phyloP scores from a whole-genome alignment of 2,329 filamentous ascomycete species.

The Lasiodiplodia citricola region DNA sequence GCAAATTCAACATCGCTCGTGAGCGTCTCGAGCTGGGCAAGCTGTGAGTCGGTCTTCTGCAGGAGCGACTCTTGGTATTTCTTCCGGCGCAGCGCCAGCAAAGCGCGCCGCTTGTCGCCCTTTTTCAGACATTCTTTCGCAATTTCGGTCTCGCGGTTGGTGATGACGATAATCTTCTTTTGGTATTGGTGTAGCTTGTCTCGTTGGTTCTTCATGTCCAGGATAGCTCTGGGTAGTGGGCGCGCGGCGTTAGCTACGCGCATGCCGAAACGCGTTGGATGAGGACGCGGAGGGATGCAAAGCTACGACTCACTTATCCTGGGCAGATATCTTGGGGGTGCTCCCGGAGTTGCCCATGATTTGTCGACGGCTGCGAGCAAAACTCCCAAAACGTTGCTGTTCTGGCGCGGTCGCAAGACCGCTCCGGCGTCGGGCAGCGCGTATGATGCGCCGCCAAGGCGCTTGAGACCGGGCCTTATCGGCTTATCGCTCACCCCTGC shows the following conservation, averaged over 20 bases:
- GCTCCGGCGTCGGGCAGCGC: conserved; percentile 1
- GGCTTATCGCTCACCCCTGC: conserved; percentile 11
- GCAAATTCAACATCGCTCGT: conserved; percentile 93
- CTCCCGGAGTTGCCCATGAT: conserved; percentile 70
- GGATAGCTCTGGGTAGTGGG: conserved; percentile 73
- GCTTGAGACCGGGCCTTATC: conserved; percentile 3
- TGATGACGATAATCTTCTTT: conserved; percentile 83
- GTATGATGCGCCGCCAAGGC: conserved; percentile 19
- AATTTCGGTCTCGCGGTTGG: conserved; percentile 83
- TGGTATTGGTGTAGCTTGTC: conserved; percentile 98
- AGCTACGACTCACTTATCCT: conserved; percentile 75
- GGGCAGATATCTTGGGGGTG: conserved; percentile 70
- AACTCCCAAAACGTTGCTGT: conserved; percentile 17
- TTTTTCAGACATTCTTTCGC: conserved; percentile 80
- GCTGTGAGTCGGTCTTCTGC: conserved; percentile 85
- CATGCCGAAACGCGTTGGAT: not conserved
- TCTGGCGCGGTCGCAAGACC: conserved; percentile 17
- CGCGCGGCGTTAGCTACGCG: conserved; percentile 24
- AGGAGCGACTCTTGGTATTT: conserved; percentile 96
- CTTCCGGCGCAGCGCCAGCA: conserved; percentile 88
- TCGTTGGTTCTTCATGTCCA: conserved; percentile 96
- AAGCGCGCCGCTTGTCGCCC: conserved; percentile 79
- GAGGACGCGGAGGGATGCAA: conserved; percentile 27
- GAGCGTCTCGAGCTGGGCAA: conserved; percentile 91
- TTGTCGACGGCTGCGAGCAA: conserved; percentile 24